Conservation (phyloP, 139 green algal species). For the Haematococcus lacustris region DNA sequence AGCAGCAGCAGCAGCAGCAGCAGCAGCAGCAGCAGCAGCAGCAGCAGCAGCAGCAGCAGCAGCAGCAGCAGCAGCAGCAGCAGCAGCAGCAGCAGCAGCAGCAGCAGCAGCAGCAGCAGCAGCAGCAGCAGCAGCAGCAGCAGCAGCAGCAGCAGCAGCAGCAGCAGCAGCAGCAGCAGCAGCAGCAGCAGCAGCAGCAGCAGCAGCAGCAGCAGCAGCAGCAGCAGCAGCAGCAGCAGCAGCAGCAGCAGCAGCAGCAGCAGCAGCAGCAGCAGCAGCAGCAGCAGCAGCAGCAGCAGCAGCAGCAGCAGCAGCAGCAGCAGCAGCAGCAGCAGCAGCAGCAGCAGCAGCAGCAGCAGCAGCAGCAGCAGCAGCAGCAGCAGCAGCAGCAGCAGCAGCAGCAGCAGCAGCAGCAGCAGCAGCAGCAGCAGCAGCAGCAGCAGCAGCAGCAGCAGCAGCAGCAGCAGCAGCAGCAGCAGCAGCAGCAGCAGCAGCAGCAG, state of each 20-base stretch:
- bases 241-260: conserved; percentile 1
- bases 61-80: not conserved
- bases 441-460: not conserved
- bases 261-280: conserved; percentile 1
- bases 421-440: not conserved
- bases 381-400: conserved; percentile 1
- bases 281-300: not conserved
- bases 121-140: conserved; percentile 1
- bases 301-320: conserved; percentile 1
- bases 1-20: conserved; percentile 1
- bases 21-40: conserved; percentile 1
- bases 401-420: not conserved
- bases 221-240: not conserved
- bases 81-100: not conserved
- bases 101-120: not conserved
- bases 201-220: conserved; percentile 1
- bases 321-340: conserved; percentile 1
- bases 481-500: not conserved
- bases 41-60: not conserved
- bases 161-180: not conserved
- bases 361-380: conserved; percentile 1
- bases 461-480: not conserved
- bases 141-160: conserved; percentile 1
- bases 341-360: not conserved
- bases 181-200: conserved; percentile 1